These are phyloP conservation scores for Alternaria alternata DNA, from an alignment of 2,329 filamentous ascomycete genomes.

Conservation along the genomic window DNA sequence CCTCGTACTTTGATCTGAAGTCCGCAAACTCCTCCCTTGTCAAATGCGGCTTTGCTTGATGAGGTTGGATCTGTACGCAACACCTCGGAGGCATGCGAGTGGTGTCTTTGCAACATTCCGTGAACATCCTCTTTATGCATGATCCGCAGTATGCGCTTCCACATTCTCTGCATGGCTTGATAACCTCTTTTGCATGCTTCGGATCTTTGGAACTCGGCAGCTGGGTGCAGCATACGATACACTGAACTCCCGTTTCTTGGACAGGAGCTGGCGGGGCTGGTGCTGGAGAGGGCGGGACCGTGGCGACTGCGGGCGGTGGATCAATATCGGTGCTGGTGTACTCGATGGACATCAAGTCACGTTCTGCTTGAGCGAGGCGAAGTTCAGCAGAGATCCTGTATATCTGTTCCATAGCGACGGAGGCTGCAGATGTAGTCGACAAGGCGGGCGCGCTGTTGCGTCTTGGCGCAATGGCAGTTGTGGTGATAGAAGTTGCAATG, in stretches of 20 bases:
- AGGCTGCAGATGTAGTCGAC: not conserved
- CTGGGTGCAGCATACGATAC: slow-evolving; percentile 33
- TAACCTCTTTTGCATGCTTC: slow-evolving; percentile 11
- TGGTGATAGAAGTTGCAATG: slow-evolving; percentile 7
- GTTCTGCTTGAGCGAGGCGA: slow-evolving; percentile 14
- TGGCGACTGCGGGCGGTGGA: not conserved
- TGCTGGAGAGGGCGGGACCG: not conserved
- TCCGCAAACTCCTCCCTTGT: slow-evolving; percentile 44
- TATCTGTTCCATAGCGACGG: not conserved
- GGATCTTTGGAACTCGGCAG: slow-evolving; percentile 19
- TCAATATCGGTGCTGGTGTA: slow-evolving; percentile 2
- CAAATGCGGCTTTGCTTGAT: slow-evolving; percentile 49
- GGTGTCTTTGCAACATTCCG: slow-evolving; percentile 50
- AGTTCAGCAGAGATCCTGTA: slow-evolving; percentile 3
- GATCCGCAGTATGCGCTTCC: slow-evolving; percentile 41
- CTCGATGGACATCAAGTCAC: slow-evolving; percentile 19
- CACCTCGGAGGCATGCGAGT: slow-evolving; percentile 58
- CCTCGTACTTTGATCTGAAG: slow-evolving; percentile 57
- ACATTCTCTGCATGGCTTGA: slow-evolving; percentile 46
- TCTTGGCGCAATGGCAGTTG: slow-evolving; percentile 5
- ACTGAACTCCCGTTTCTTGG: slow-evolving; percentile 17
- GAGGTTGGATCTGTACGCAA: slow-evolving; percentile 55
- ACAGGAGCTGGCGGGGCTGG: not conserved
- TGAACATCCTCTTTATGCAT: slow-evolving; percentile 55
- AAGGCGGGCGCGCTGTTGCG: slow-evolving; percentile 26